Percentiles rank a stretch among this genome's conserved stretches.
Evolutionary conservation across 2,329 filamentous ascomycete species (phyloP).

Genomic region (Lithohypha guttulata): DNA sequence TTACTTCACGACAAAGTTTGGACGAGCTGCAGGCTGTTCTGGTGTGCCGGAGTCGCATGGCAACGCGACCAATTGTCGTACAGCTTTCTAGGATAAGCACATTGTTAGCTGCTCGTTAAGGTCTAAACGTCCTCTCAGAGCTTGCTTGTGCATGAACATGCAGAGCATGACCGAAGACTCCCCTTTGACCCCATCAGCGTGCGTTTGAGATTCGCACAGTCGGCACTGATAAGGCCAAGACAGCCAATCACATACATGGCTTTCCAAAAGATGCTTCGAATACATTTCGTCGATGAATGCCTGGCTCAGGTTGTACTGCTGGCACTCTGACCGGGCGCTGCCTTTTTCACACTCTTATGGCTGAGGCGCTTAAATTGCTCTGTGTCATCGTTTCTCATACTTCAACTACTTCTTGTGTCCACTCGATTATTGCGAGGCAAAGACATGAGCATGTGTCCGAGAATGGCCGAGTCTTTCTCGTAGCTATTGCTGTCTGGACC

Average conservation of each 20-base stretch:
- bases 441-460: background rate
- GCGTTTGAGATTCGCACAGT: conserved; percentile 1
- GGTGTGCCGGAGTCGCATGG: background rate
- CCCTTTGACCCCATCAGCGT: background rate
- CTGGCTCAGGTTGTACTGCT: background rate
- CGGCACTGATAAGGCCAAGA: conserved; percentile 6
- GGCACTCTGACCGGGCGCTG: no score
- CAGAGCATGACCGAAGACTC: background rate
- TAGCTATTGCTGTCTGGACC: background rate
- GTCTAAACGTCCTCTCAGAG: background rate
- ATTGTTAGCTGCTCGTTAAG: background rate
- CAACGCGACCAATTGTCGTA: background rate
- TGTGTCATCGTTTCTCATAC: background rate
- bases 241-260: conserved; percentile 1
- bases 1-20: background rate
- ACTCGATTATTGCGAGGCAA: background rate
- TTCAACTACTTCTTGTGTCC: background rate
- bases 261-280: conserved; percentile 5
- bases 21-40: background rate
- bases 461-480: background rate
- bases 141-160: conserved; percentile 6
- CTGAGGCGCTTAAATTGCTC: background rate
- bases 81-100: conserved; percentile 5
- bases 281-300: conserved; percentile 9
- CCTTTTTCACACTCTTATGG: background rate